Evolutionary conservation across 2,329 filamentous ascomycete species (phyloP).

Genomic region (Pezizomycotina sp.): DNA sequence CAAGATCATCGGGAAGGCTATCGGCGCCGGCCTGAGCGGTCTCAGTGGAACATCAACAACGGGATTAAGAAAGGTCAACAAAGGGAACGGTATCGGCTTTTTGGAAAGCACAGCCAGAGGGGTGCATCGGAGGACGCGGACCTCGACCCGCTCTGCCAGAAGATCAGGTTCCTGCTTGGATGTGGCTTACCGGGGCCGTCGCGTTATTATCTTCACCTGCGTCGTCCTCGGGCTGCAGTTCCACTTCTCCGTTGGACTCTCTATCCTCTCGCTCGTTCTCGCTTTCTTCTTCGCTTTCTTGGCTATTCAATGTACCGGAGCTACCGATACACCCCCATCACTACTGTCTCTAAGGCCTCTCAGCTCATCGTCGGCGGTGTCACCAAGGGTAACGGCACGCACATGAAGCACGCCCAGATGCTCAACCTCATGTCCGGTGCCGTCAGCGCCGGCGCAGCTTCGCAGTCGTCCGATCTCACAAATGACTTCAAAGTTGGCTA

Average conservation of each 20-base stretch:
- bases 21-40: too few species aligned
- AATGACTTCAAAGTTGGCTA: constrained; percentile 53
- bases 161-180: constrained; percentile 40
- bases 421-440: constrained; percentile 50
- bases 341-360: constrained; percentile 50
- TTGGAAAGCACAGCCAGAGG: constrained; percentile 33
- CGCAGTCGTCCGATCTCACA: constrained; percentile 39
- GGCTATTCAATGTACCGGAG: constrained; percentile 43
- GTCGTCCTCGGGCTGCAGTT: constrained; percentile 35
- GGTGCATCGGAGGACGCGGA: too few species aligned
- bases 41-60: too few species aligned
- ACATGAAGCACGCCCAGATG: constrained; percentile 38
- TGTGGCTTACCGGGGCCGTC: constrained; percentile 34
- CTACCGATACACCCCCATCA: constrained; percentile 47
- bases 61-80: constrained; percentile 30
- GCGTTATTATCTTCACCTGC: constrained; percentile 36
- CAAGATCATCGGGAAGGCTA: constrained; percentile 33
- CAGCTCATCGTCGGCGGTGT: constrained; percentile 52
- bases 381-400: constrained; percentile 37
- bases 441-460: constrained; percentile 40
- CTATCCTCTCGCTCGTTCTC: constrained; percentile 40
- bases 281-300: constrained; percentile 47
- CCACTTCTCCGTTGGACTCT: constrained; percentile 40
- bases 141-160: constrained; percentile 31
- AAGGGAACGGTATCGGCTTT: constrained; percentile 32